Base-by-base conservation (phyloP, 2,329 filamentous ascomycete species). In the Phialocephala sp. region DNA sequence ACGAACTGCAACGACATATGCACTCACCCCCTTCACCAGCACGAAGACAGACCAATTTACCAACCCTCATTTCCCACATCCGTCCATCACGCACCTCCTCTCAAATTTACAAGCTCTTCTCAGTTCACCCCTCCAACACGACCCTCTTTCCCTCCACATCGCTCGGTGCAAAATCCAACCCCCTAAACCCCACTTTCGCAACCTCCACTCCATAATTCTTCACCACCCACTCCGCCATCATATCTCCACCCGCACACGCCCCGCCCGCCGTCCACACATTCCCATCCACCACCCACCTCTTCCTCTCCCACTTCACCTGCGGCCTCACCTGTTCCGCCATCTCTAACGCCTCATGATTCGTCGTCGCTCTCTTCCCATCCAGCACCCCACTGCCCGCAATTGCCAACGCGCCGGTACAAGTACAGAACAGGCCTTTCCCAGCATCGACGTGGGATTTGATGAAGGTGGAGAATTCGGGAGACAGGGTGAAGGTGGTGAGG, bases 201-300 rank as follows among this genome's bases (percentile, higher is more conserved):
- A 71, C 18, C 36, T 69, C 66, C 64, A 45, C 43, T 14, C 66
- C 68, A 58, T 60, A 71, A 15, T 58, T 66, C 58, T 62, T 35
- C 37, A 37, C 50, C n/a, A 71, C 54, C 66, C 67, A 71, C 14
- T 65, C 36, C 4, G 66, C 63, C 37, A 71, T 55, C 68, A 70
- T 70, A 64, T 70, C 68, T 63, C 80, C 81, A 15, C 50, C 50
- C 9, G 50, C 50, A 78, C 68, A 0, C 3, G 80, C 79, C n/a
- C 81, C 81, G 0, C 76, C 76, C 0, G 76, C 78, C 3, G 80
- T 83, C 81, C 81, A 82, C 32, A 82, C 75, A 52, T 81, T 81
- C 0, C 75, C 77, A 45, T 82, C 79, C 1, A 79, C 59, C 62
- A 81, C 72, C 79, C 80, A 83, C 66, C 81, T 78, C 64, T 79